Evolutionary conservation across 75 land plant species (phyloP).

Genomic region (Cryptomeria japonica): DNA sequence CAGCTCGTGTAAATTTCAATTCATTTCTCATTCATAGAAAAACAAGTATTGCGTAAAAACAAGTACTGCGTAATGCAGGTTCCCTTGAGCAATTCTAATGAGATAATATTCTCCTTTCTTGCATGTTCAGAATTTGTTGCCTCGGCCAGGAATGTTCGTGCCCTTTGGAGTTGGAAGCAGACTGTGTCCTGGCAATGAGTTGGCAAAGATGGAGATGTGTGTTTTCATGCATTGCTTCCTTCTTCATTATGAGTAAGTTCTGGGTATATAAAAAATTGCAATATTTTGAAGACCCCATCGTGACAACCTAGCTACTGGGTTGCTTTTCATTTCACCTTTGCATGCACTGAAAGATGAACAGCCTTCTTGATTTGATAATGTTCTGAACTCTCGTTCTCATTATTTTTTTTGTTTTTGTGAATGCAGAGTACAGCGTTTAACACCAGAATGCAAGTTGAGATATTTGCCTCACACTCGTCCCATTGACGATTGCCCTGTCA

Average conservation of each 20-base stretch:
- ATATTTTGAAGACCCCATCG: no score
- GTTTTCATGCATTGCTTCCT: slow-evolving; percentile 69
- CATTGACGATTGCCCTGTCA: slow-evolving; percentile 58
- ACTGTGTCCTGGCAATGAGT: slow-evolving; percentile 82
- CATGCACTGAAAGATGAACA: background rate
- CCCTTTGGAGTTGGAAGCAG: slow-evolving; percentile 81
- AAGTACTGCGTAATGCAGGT: background rate
- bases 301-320: no score
- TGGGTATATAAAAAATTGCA: background rate
- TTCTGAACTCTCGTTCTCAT: background rate
- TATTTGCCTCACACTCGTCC: slow-evolving; percentile 81
- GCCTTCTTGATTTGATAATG: background rate
- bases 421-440: slow-evolving; percentile 41
- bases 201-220: slow-evolving; percentile 69
- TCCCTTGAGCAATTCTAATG: background rate
- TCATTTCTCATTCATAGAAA: background rate
- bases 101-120: background rate
- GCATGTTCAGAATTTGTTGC: slow-evolving; percentile 33
- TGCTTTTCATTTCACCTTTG: background rate
- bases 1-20: background rate
- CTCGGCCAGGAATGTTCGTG: slow-evolving; percentile 55
- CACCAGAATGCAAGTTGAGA: slow-evolving; percentile 34
- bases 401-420: background rate
- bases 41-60: no score
- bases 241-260: slow-evolving; percentile 62